Evolutionary conservation across 2,329 filamentous ascomycete species (phyloP), one percentile per base, ranked within the genome.

Genomic region (Xylariaceae sp.): DNA sequence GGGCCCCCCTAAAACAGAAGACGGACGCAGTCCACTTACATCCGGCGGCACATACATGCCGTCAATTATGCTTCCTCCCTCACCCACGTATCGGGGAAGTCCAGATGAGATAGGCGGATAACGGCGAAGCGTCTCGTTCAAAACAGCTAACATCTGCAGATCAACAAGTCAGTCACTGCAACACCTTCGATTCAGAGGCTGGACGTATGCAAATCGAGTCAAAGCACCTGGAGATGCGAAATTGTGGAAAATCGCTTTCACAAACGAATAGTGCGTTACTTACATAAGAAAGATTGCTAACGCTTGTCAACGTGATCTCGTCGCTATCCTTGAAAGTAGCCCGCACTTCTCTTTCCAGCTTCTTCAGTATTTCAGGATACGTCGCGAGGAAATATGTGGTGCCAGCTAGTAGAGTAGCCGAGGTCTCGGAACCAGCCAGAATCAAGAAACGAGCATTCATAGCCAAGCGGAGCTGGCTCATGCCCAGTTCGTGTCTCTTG

Each of bases 111-210:
- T 67, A 1, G 70, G 70, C 9, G 77, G 76, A 57, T 77, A 79
- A 49, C 74, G 66, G 4, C 78, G 72, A 45, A 80, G 62, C 1
- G 69, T 64, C 66, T 80, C 78, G 34, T 78, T 71, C 7, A 80
- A 66, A 54, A 68, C 72, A 2, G 77, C 77, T 10, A 73, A 65
- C 66, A 79, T 72, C 61, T 63, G 34, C 11, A 35, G 6, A 53
- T 30, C 23, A 30, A 30, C 4, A 4, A 30, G 23, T 30, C 23
- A 30, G 23, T 30, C 23, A 30, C 23, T 30, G 23, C 23, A 4
- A 30, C 5, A 30, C 23, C 5, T 5, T 30, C 23, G 3, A 30
- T 30, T 30, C 23, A 30, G 5, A 30, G 23, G 23, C 23, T 30
- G 23, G 23, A 30, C 23, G 23, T 30, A 30, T 30, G 23, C 23